Base-by-base conservation (phyloP, 192 early-diverging fungal genomes). In the Mortierella antarctica region DNA sequence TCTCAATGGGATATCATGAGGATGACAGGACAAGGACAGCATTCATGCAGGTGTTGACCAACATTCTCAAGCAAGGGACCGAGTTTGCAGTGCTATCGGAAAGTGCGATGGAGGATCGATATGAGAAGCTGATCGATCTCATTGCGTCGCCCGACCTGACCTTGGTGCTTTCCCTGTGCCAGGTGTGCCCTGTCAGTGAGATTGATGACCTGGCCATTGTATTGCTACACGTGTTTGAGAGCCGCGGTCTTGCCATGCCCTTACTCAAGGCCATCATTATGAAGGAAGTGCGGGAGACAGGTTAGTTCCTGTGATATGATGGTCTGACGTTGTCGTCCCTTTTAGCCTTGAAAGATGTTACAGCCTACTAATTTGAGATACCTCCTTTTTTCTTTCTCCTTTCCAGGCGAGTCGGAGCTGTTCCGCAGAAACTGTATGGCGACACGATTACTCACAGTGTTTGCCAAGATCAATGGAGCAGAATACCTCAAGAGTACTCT, bases 391-490 rank as follows among this genome's bases (percentile, higher is more conserved):
- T 23, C 20, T 71, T 89, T 40, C n/a, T 40, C 8, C 17, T 39
- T 13, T 41, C 15, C 51, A 59, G 85, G 83, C 55, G 92, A 95
- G 21, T 87, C 95, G 4, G 93, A 96, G 74, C 79, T 99, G 40
- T 97, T 99, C 88, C 88, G 97, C 20, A 87, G 95, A 72, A 98
- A 97, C 82, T 94, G 93, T 59, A 91, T 99, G 83, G 93, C 96
- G 6, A 98, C 96, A 1, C 86, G 95, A 17, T 82, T 99, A 15
- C 83, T 98, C 62, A 93, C 93, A 7, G 89, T 91, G 21, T 97
- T 92, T 73, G 94, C 95, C 49, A 95, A 95, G 76, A 83, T 86
- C 31, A 85, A 96, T 44, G 95, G 96, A 20, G 80, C 86, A 4
- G 93, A 92, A 21, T 99, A 96, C 57, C 86, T 99, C 18, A 88